Evolutionary conservation across 1,284 basidiomycete species (phyloP), one percentile per base, ranked within the genome.

Genomic region (Mycena sp.): DNA sequence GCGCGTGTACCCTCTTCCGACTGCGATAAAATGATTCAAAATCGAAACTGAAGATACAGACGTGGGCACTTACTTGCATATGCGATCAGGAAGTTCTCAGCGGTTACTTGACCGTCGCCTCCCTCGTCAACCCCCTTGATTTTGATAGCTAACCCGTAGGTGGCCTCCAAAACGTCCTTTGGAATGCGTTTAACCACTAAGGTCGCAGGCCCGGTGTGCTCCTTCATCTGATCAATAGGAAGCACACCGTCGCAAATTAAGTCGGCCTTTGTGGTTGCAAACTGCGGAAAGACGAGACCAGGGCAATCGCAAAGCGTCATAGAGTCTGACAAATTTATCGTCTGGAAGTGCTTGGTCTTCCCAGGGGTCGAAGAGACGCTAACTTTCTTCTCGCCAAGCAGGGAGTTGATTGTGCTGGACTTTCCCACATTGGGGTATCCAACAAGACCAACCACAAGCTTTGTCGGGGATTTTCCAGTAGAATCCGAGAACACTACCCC

Each of bases 351-450:
- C 81, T 99, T 99, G 39, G 98, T 99, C 83, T 99, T 99, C 75
- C 98, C 97, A 0, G 98, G 98, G 0, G 97, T 99, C 0, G 96
- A 92, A 2, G 97, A 99, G 10, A 98, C 97, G 77, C 95, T 97
- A 73, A 99, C 97, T 87, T 97, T 98, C 86, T 99, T 98, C 78
- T 95, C 93, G 41, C 98, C 93, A 65, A 99, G 91, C 22, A 99
- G 88, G 25, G 96, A 96, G 81, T 99, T 99, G 81, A 99, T 99
- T 11, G 98, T 92, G 74, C 94, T 96, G 1, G 96, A 97, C 83
- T 99, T 99, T 37, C 97, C 98, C 57, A 99, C 97, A 79, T 99
- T 99, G 0, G 97, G 97, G 79, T 98, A 98, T n/a, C 98, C 97
- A 60, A 99, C 96, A 30, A 99, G 91, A 11, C 97, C 98, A 66